Evolutionary conservation across 768 basidiomycete genomes (phyloP).

Genomic region (Boletus eberwhitei): DNA sequence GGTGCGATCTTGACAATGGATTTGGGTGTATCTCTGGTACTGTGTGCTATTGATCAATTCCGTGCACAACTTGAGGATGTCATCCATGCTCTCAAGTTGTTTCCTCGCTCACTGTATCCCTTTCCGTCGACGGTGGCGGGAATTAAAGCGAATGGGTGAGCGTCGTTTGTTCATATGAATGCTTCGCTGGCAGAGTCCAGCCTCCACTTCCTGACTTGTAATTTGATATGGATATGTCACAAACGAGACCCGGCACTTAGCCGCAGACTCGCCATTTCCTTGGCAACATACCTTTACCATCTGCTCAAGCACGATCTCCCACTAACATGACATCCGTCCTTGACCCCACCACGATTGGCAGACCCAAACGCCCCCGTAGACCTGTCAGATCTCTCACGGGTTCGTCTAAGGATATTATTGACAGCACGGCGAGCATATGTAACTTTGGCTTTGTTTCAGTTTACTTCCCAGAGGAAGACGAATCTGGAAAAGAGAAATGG

Average conservation of each 20-base stretch:
- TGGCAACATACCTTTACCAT: not conserved
- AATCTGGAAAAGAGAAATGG: slow-evolving; percentile 79
- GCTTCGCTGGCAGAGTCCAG: no score
- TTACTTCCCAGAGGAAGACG: slow-evolving; percentile 76
- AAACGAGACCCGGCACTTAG: not conserved
- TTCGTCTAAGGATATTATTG: slow-evolving; percentile 22
- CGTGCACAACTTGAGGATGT: no score
- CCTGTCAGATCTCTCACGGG: slow-evolving; percentile 71
- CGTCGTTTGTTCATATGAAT: no score
- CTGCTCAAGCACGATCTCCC: not conserved
- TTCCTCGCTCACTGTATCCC: no score
- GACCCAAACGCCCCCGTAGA: slow-evolving; percentile 46
- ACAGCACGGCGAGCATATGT: not conserved
- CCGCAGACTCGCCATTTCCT: not conserved
- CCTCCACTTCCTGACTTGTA: not conserved
- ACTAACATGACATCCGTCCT: slow-evolving; percentile 58
- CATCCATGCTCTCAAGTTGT: no score
- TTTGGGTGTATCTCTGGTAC: no score
- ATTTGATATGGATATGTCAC: not conserved
- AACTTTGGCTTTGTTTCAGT: slow-evolving; percentile 42
- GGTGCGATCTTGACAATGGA: no score
- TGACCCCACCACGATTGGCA: slow-evolving; percentile 65
- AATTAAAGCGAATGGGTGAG: no score
- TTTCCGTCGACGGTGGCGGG: no score
- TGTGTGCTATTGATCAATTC: no score